Percentiles rank a stretch among this genome's conserved stretches.
phyloP scores from a whole-genome alignment of 78 protist genomes.

The Dictyostelium purpureum region DNA sequence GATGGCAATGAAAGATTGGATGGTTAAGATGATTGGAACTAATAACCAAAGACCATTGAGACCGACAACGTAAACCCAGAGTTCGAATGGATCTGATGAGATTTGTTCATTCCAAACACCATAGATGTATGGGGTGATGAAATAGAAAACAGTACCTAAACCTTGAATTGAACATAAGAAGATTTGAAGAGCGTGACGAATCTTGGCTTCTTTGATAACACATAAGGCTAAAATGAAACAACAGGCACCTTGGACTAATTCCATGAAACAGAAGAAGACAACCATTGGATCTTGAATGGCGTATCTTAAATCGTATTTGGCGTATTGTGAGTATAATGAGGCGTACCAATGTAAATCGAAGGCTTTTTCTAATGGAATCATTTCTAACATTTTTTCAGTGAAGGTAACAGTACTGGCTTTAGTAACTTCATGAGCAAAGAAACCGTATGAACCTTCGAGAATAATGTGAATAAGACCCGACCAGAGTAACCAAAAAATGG shows the following conservation, averaged over 20 bases:
- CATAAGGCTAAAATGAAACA: conserved; percentile 48
- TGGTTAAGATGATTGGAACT: conserved; percentile 63
- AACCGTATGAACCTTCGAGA: conserved; percentile 68
- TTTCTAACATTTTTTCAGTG: conserved; percentile 53
- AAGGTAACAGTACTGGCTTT: conserved; percentile 20
- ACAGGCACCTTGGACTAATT: conserved; percentile 55
- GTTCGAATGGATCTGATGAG: conserved; percentile 75
- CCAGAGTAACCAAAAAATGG: conserved; percentile 69
- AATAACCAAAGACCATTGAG: conserved; percentile 75
- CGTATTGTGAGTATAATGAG: conserved; percentile 52
- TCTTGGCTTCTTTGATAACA: conserved; percentile 8
- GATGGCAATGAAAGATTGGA: conserved; percentile 65
- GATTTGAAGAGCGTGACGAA: conserved; percentile 80
- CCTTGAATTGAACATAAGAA: conserved; percentile 61
- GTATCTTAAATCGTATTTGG: conserved; percentile 48
- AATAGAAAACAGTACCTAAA: conserved; percentile 74
- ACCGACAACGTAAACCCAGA: conserved; percentile 81
- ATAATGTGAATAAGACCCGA: conserved; percentile 76
- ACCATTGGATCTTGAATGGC: conserved; percentile 75
- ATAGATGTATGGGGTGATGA: conserved; percentile 80
- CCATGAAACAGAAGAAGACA: conserved; percentile 70
- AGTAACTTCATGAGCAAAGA: conserved; percentile 70
- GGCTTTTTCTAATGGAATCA: conserved; percentile 31
- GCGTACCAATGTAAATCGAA: conserved; percentile 63
- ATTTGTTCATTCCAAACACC: conserved; percentile 60